Base-by-base conservation (phyloP, 1,284 basidiomycete genomes). In the Rhodotorula sp. region DNA sequence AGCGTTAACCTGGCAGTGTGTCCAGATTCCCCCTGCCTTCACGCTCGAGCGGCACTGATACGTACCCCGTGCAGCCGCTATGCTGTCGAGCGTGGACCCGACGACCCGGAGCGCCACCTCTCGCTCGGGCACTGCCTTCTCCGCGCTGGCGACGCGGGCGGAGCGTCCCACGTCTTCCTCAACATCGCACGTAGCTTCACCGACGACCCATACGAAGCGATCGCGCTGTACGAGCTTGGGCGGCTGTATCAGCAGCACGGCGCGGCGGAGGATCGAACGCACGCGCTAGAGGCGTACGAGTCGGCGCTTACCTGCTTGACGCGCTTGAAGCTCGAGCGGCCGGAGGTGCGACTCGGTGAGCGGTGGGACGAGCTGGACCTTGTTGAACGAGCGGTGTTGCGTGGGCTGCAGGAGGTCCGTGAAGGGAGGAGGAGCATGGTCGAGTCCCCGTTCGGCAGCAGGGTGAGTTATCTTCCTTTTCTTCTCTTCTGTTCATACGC, bases 1-100 rank as follows among this genome's bases (percentile, higher is more conserved):
- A 15, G 60, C 66, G n/a, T 2, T 68, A 7, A 12, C 29, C 27
- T 64, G 57, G 56, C 56, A 64, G 67, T 68, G 39, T 27, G 67
- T 59, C 21, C 13, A 12, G 27, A 9, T 13, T 15, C 12, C 9
- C 27, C 12, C n/a, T 17, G 10, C 27, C 27, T 8, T 3, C 27
- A 6, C 44, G 9, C 13, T 46, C 44, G 4, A 6, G 2, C 3
- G 3, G 5, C 21, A 36, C 25, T 29, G 27, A 29, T 9, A 21
- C 4, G 22, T 44, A 0, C 25, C 25, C 0, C 34, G 17, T 51
- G 19, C 48, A 68, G 67, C 50, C 67, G 41, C 3, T 15, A 59
- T 50, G 67, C 67, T 5, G 32, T 64, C 3, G 48, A 37, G 21
- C 25, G 48, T 19, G 60, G 21, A 0, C 58, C 48, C 9, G 37